phyloP scores from a whole-genome alignment of 129 eudicot genomes.

The Chrysanthemum lavandulifolium region DNA sequence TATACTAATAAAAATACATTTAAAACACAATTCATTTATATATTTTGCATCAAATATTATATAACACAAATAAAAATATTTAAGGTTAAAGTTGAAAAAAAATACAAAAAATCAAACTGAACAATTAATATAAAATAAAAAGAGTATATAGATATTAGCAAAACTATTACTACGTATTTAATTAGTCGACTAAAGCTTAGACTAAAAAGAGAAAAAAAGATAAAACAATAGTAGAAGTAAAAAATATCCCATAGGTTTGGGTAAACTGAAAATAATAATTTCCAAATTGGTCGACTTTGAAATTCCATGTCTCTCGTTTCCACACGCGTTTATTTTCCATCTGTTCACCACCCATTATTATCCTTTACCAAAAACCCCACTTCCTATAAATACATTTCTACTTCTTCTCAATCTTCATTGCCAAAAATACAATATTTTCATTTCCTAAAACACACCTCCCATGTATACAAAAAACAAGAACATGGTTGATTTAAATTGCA shows the following conservation, averaged over 20 bases:
- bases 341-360: constrained; percentile 15
- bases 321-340: constrained; percentile 42
- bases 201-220: too few relatives aligned
- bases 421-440: neutral
- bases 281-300: constrained; percentile 16
- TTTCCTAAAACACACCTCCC: neutral
- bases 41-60: too few relatives aligned
- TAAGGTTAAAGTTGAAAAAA: too few relatives aligned
- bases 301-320: constrained; percentile 35
- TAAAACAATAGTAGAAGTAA: neutral
- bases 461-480: constrained; percentile 4
- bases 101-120: too few relatives aligned
- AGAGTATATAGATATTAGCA: too few relatives aligned
- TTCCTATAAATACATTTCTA: constrained; percentile 19
- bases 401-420: neutral
- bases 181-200: too few relatives aligned
- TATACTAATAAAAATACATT: too few relatives aligned
- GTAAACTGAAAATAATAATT: neutral
- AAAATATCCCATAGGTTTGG: neutral
- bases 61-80: too few relatives aligned
- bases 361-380: constrained; percentile 5
- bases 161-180: too few relatives aligned
- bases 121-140: too few relatives aligned
- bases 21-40: too few relatives aligned
- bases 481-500: constrained; percentile 79